Conservation (phyloP, 352 stramenopile species). For the Globisporangium heterothallicum region DNA sequence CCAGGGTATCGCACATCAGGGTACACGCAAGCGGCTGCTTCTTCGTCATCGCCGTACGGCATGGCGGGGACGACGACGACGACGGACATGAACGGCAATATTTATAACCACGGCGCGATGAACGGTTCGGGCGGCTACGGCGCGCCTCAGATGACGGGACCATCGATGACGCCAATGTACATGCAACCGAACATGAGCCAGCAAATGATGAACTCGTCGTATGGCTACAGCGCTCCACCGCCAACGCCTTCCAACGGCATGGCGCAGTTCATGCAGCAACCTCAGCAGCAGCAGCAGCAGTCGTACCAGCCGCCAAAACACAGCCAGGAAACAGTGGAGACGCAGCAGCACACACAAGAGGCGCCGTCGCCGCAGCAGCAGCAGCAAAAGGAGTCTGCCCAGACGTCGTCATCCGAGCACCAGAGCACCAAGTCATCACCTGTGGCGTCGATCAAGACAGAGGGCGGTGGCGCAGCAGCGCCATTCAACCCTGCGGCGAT, state of each 20-base stretch:
- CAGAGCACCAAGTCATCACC: slow-evolving; percentile 10
- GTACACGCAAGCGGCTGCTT: background rate
- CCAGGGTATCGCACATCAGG: background rate
- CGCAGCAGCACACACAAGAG: slow-evolving; percentile 22
- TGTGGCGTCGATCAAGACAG: slow-evolving; percentile 8
- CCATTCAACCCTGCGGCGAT: slow-evolving; percentile 49
- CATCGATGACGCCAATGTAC: slow-evolving; percentile 33
- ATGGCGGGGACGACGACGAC: slow-evolving; percentile 3
- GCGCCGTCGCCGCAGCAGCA: slow-evolving; percentile 15
- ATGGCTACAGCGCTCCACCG: slow-evolving; percentile 9
- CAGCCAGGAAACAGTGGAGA: slow-evolving; percentile 10
- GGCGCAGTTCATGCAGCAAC: slow-evolving; percentile 13
- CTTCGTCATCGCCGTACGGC: slow-evolving; percentile 9
- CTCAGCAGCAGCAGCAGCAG: slow-evolving; percentile 22
- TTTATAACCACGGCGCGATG: slow-evolving; percentile 34
- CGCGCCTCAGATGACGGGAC: slow-evolving; percentile 19
- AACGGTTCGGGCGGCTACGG: slow-evolving; percentile 25
- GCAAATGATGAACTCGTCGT: slow-evolving; percentile 19
- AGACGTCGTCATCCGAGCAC: slow-evolving; percentile 6
- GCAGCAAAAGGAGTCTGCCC: slow-evolving; percentile 16
- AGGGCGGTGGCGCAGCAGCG: slow-evolving; percentile 3
- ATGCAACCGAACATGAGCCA: slow-evolving; percentile 19
- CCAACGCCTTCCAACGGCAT: slow-evolving; percentile 9
- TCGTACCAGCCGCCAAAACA: slow-evolving; percentile 17
- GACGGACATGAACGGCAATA: slow-evolving; percentile 34